Conservation (phyloP, 768 basidiomycete genomes). For the Erythrobasidium yunnanense region DNA sequence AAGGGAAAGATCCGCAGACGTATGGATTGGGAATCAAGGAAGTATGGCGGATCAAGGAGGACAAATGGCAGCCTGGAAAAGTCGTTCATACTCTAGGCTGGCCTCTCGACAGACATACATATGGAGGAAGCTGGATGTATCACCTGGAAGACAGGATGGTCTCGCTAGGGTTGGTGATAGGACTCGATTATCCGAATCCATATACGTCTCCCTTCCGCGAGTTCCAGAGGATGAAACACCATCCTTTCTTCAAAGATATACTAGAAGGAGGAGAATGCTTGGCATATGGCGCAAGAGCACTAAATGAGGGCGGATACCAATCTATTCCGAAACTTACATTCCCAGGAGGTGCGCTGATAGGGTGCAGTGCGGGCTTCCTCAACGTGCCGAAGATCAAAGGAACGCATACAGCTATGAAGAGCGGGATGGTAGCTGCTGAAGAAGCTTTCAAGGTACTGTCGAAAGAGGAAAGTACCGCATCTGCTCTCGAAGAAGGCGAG, state of each 20-base stretch:
- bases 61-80: conserved; percentile 59
- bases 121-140: conserved; percentile 90
- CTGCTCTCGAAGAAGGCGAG: conserved; percentile 34
- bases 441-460: conserved; percentile 63
- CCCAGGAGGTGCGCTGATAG: conserved; percentile 91
- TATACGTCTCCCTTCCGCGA: conserved; percentile 84
- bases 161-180: conserved; percentile 79
- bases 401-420: conserved; percentile 98
- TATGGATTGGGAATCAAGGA: conserved; percentile 95
- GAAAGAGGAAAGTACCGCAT: too few relatives aligned
- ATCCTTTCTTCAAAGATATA: conserved; percentile 76
- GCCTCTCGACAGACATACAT: conserved; percentile 64
- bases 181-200: conserved; percentile 88
- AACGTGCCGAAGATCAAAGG: conserved; percentile 98
- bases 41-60: conserved; percentile 76
- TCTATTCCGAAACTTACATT: conserved; percentile 72
- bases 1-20: conserved; percentile 71
- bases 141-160: conserved; percentile 90
- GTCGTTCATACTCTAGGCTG: conserved; percentile 92
- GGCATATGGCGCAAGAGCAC: conserved; percentile 75
- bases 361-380: conserved; percentile 89
- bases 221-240: conserved; percentile 94
- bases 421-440: conserved; percentile 92
- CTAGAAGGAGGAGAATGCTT: conserved; percentile 66
- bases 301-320: conserved; percentile 91